A percentile compares a stretch with the other conserved stretches of the same genome.
These are phyloP conservation scores for Houttuynia cordata DNA, from an alignment of 164 flowering plant species.

Conservation along the genomic window DNA sequence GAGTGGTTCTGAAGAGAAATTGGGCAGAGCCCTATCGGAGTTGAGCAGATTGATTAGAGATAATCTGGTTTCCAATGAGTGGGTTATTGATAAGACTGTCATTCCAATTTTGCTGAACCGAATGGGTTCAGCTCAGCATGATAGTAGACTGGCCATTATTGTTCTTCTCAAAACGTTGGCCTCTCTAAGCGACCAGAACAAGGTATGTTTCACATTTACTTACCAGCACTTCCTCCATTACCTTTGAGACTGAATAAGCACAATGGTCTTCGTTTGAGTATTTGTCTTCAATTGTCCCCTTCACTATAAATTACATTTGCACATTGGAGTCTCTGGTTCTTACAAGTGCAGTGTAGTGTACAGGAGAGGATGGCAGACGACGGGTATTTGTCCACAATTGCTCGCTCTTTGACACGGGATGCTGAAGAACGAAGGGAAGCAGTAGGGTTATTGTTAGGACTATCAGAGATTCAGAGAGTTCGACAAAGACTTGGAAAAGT, in stretches of 20 bases:
- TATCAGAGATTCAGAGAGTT: conserved; percentile 38
- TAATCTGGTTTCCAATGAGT: conserved; percentile 17
- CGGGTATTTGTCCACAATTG: conserved; percentile 34
- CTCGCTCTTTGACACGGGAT: conserved; percentile 58
- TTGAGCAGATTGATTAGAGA: conserved; percentile 22
- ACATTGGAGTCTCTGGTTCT: too few species aligned
- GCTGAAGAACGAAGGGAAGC: conserved; percentile 68
- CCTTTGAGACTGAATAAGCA: neutral
- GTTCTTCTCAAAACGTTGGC: conserved; percentile 34
- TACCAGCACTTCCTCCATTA: too few species aligned
- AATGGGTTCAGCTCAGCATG: conserved; percentile 33
- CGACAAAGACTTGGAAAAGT: conserved; percentile 57
- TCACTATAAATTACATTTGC: too few species aligned
- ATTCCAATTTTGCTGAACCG: conserved; percentile 38
- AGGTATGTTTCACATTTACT: too few species aligned
- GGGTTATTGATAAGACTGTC: conserved; percentile 42
- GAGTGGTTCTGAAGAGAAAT: conserved; percentile 37
- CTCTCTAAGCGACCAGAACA: conserved; percentile 21
- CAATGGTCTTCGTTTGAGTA: too few species aligned
- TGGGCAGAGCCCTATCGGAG: conserved; percentile 26
- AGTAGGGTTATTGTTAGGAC: conserved; percentile 46
- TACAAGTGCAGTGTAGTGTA: conserved; percentile 8
- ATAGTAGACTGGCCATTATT: conserved; percentile 29
- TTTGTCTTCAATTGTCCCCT: too few species aligned
- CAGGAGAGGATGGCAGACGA: conserved; percentile 63